Conservation (phyloP, 2,329 filamentous ascomycete genomes). For the Alternaria brassicae region DNA sequence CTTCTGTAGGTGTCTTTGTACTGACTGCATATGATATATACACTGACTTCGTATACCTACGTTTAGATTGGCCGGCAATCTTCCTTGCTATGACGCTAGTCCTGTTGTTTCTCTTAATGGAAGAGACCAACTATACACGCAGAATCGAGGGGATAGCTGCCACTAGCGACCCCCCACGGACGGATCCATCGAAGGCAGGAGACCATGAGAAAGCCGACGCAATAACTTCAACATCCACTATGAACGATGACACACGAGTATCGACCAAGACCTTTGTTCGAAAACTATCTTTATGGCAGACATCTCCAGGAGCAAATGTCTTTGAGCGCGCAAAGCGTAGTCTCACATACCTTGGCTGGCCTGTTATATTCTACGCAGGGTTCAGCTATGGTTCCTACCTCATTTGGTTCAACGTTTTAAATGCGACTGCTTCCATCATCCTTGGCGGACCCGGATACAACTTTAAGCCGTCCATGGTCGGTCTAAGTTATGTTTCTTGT, state of each 20-base stretch:
- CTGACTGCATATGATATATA: too few species aligned
- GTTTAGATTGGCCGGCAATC: slow-evolving; percentile 60
- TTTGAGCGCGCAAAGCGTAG: slow-evolving; percentile 30
- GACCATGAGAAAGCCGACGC: slow-evolving; percentile 36
- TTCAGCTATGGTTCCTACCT: slow-evolving; percentile 39
- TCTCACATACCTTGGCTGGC: slow-evolving; percentile 45
- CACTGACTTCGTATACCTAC: too few species aligned
- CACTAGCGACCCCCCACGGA: slow-evolving; percentile 14
- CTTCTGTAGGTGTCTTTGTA: slow-evolving; percentile 24
- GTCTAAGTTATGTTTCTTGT: slow-evolving; percentile 30
- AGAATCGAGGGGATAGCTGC: slow-evolving; percentile 29
- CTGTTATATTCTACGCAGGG: slow-evolving; percentile 40
- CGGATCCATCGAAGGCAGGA: background rate
- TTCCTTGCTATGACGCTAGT: slow-evolving; percentile 58
- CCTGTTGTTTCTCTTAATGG: slow-evolving; percentile 65
- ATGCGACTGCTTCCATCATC: slow-evolving; percentile 37
- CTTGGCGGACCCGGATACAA: slow-evolving; percentile 32
- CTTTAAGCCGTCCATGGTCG: slow-evolving; percentile 34
- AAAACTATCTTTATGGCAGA: slow-evolving; percentile 35
- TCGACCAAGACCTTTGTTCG: slow-evolving; percentile 26
- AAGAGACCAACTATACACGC: slow-evolving; percentile 65
- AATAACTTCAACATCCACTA: slow-evolving; percentile 21
- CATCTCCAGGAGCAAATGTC: slow-evolving; percentile 24
- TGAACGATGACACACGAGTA: slow-evolving; percentile 14
- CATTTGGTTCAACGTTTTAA: slow-evolving; percentile 41